These are phyloP conservation scores for Pythium volutum DNA, from an alignment of 352 stramenopile species.

Conservation along the genomic window DNA sequence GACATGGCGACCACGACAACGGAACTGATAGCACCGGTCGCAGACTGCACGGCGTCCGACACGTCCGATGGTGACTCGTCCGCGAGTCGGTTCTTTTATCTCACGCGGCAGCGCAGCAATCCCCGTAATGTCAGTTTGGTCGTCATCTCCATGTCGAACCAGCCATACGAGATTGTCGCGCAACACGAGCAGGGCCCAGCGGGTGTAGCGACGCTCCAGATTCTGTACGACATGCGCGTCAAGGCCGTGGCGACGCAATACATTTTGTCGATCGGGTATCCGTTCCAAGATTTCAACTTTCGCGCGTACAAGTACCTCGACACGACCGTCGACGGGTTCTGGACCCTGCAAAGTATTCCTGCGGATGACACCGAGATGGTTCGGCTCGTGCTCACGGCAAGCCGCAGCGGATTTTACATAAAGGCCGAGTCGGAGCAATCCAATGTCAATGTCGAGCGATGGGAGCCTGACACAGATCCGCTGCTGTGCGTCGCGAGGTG, in stretches of 20 bases:
- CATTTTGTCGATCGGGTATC: conserved; percentile 13
- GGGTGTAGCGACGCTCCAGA: background rate
- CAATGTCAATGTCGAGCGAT: conserved; percentile 17
- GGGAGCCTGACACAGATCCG: background rate
- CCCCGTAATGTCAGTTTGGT: background rate
- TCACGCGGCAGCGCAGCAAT: background rate
- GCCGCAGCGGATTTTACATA: conserved; percentile 14
- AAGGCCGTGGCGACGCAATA: background rate
- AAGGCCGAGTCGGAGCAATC: conserved; percentile 24
- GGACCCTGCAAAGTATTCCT: background rate
- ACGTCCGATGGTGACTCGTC: background rate
- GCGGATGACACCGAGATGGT: background rate
- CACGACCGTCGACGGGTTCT: background rate
- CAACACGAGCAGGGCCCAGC: background rate
- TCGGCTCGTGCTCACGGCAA: conserved; percentile 1
- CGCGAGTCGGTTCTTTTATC: conserved; percentile 3
- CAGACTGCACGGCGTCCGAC: conserved; percentile 1
- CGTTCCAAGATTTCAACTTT: conserved; percentile 3
- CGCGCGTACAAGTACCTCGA: conserved; percentile 1
- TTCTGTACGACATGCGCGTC: conserved; percentile 7
- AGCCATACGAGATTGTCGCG: conserved; percentile 4
- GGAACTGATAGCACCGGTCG: conserved; percentile 7
- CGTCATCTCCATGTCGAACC: conserved; percentile 2
- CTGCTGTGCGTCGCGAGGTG: background rate
- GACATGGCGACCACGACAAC: background rate